These are phyloP conservation scores for Geotrichum phurueaensis DNA, from an alignment of 1,139 yeast species.

Conservation along the genomic window DNA sequence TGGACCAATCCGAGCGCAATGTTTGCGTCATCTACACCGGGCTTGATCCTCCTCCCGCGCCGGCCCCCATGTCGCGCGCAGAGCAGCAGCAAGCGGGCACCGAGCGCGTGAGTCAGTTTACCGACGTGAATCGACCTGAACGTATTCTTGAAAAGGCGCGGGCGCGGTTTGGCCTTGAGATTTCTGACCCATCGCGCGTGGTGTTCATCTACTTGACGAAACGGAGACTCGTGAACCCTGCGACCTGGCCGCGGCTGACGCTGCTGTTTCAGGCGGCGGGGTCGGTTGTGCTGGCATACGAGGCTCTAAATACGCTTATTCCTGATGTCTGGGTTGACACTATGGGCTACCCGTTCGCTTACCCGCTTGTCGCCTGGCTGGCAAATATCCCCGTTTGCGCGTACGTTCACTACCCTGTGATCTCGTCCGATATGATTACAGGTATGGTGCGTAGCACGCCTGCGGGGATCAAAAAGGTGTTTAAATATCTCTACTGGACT, in stretches of 20 bases:
- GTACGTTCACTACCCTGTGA: conserved; percentile 90
- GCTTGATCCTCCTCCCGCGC: conserved; percentile 32
- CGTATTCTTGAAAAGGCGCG: conserved; percentile 54
- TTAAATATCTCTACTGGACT: conserved; percentile 69
- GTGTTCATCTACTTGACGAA: conserved; percentile 65
- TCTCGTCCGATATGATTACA: conserved; percentile 77
- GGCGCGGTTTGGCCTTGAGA: conserved; percentile 60
- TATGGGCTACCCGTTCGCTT: conserved; percentile 85
- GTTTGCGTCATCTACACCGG: conserved; percentile 78
- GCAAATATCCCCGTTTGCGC: conserved; percentile 71
- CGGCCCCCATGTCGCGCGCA: conserved; percentile 4
- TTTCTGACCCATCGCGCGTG: conserved; percentile 44
- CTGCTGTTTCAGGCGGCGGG: conserved; percentile 86
- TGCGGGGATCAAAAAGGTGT: conserved; percentile 27
- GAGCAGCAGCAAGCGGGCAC: neutral
- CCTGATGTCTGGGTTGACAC: conserved; percentile 96
- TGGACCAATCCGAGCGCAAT: conserved; percentile 45
- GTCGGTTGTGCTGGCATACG: conserved; percentile 58
- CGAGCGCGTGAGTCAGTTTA: conserved; percentile 2
- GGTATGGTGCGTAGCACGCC: conserved; percentile 24
- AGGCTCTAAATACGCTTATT: conserved; percentile 60
- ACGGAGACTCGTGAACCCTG: conserved; percentile 60
- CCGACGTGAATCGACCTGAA: conserved; percentile 40
- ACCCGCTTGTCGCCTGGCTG: conserved; percentile 43
- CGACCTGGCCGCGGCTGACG: conserved; percentile 74